A percentile compares a stretch with the other conserved stretches of the same genome.
phyloP scores from a whole-genome alignment of 768 basidiomycete genomes.

The Dioszegia crocea region DNA sequence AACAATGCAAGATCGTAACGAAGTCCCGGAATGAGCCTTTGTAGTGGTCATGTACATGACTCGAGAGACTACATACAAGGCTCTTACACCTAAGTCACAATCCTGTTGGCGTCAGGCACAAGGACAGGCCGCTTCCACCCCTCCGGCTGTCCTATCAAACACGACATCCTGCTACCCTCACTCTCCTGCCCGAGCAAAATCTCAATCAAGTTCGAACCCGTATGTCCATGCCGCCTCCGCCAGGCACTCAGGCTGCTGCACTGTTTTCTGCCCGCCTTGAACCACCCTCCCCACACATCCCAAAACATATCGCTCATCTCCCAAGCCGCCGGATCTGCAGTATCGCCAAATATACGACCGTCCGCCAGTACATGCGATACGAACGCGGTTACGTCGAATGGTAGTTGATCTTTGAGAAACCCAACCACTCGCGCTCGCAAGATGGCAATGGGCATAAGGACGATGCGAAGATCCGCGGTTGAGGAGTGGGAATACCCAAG shows the following conservation, averaged over 20 bases:
- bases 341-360: constrained; percentile 20
- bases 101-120: not conserved
- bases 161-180: constrained; percentile 13
- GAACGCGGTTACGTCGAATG: constrained; percentile 20
- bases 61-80: too few relatives aligned
- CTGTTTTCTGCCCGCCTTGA: constrained; percentile 18
- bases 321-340: constrained; percentile 31
- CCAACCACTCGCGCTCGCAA: constrained; percentile 17
- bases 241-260: constrained; percentile 18
- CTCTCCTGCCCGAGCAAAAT: constrained; percentile 24
- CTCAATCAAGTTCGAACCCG: constrained; percentile 18
- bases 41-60: too few relatives aligned
- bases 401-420: not conserved
- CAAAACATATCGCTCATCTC: constrained; percentile 25
- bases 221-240: constrained; percentile 27
- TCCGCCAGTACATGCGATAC: constrained; percentile 11
- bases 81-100: too few relatives aligned
- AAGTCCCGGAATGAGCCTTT: too few relatives aligned
- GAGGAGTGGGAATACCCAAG: constrained; percentile 16
- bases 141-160: constrained; percentile 18
- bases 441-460: constrained; percentile 29
- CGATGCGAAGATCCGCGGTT: constrained; percentile 14
- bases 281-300: constrained; percentile 28
- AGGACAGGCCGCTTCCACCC: constrained; percentile 17
- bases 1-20: too few relatives aligned